These are phyloP conservation scores for Hypoxylon lenormandii DNA, from an alignment of 495 filamentous ascomycete species.

Conservation along the genomic window DNA sequence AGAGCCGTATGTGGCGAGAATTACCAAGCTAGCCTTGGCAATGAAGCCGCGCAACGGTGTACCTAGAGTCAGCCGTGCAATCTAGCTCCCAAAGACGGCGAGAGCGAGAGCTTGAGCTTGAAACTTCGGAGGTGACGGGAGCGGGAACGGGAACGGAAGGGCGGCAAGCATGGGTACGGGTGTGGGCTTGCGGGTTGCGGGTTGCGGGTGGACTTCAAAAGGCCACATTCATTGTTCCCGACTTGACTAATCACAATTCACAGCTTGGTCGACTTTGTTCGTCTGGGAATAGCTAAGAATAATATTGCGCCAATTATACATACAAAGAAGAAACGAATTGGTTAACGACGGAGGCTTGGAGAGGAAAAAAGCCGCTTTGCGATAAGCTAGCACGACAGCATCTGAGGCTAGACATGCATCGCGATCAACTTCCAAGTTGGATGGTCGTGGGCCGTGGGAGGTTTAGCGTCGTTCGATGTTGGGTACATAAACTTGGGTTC, in stretches of 20 bases:
- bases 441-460: conserved; percentile 24
- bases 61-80: not conserved
- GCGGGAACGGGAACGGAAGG: conserved; percentile 13
- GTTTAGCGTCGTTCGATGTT: conserved; percentile 36
- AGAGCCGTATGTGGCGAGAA: conserved; percentile 9
- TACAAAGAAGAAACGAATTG: conserved; percentile 20
- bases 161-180: conserved; percentile 1
- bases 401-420: conserved; percentile 16
- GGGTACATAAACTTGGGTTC: conserved; percentile 10
- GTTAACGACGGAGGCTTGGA: conserved; percentile 12
- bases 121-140: conserved; percentile 13
- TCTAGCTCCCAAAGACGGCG: conserved; percentile 6
- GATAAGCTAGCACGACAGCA: not conserved
- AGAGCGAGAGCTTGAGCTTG: not conserved
- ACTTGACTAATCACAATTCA: conserved; percentile 15
- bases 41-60: not conserved
- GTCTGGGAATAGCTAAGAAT: conserved; percentile 3
- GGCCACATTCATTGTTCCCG: conserved; percentile 9
- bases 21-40: not conserved
- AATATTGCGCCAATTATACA: conserved; percentile 21
- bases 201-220: conserved; percentile 7
- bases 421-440: conserved; percentile 33
- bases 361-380: not conserved
- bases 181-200: not conserved
- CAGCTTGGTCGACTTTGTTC: conserved; percentile 5